phyloP scores from a whole-genome alignment of 208 protist genomes.

The Trypanosoma boissoni region DNA sequence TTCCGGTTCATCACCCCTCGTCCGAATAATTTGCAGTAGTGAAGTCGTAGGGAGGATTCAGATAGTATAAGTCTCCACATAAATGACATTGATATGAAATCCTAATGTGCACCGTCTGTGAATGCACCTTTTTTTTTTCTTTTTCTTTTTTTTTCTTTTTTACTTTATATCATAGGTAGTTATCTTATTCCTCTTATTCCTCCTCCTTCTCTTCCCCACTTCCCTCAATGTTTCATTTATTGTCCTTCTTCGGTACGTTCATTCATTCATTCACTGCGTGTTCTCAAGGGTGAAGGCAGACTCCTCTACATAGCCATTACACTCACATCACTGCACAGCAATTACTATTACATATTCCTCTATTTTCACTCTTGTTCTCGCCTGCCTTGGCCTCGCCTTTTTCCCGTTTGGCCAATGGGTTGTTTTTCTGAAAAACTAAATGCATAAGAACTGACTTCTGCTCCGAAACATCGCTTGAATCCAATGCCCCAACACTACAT shows the following conservation, averaged over 20 bases:
- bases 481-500: constrained; percentile 22
- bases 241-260: too few species aligned
- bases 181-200: background rate
- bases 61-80: too few species aligned
- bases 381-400: constrained; percentile 4
- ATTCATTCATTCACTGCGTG: too few species aligned
- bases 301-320: background rate
- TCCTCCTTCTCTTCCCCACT: background rate
- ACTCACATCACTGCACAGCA: constrained; percentile 53
- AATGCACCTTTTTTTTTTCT: constrained; percentile 6
- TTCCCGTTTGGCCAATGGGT: background rate
- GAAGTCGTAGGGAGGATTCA: too few species aligned
- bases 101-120: too few species aligned
- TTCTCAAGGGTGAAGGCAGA: too few species aligned
- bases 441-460: constrained; percentile 50
- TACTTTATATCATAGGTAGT: background rate
- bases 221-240: too few species aligned
- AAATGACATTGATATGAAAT: too few species aligned
- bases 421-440: constrained; percentile 40
- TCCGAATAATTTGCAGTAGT: too few species aligned
- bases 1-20: too few species aligned
- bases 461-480: constrained; percentile 23
- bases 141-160: constrained; percentile 11
- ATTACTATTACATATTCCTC: constrained; percentile 6
- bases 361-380: background rate